A percentile compares a stretch with the other conserved stretches of the same genome.
Conservation (phyloP, 2,329 filamentous ascomycete genomes). For the Passalora sequoiae region DNA sequence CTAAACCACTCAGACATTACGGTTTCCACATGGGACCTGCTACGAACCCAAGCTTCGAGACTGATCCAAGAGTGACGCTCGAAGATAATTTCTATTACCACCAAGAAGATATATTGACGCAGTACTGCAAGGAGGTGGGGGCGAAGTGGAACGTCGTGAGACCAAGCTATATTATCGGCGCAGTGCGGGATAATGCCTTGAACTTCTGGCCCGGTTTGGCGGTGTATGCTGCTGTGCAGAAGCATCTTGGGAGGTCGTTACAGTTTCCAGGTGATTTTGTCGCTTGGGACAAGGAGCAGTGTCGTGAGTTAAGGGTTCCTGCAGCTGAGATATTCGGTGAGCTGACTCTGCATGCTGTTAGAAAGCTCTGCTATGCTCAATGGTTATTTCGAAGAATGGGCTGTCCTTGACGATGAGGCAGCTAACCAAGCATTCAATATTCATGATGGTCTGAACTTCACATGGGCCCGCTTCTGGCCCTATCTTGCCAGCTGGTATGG, state of each 20-base stretch:
- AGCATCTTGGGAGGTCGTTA: constrained; percentile 37
- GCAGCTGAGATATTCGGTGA: background rate
- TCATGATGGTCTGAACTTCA: constrained; percentile 42
- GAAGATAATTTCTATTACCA: constrained; percentile 51
- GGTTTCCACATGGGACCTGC: constrained; percentile 43
- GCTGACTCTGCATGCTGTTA: too few species aligned
- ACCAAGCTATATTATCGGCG: constrained; percentile 46
- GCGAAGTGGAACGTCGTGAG: constrained; percentile 42
- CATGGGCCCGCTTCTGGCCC: constrained; percentile 46
- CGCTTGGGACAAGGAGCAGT: constrained; percentile 42
- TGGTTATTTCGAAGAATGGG: constrained; percentile 47
- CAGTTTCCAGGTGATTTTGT: constrained; percentile 41
- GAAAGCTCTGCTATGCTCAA: constrained; percentile 43
- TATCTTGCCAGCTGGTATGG: constrained; percentile 43
- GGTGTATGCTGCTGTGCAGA: constrained; percentile 45
- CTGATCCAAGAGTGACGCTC: constrained; percentile 40
- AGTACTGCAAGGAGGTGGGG: constrained; percentile 35
- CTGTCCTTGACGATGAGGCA: constrained; percentile 35
- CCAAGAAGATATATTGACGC: constrained; percentile 46
- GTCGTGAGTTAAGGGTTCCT: constrained; percentile 14
- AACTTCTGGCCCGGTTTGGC: constrained; percentile 45
- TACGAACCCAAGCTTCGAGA: constrained; percentile 42
- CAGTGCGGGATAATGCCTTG: constrained; percentile 46
- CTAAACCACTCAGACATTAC: too few species aligned
- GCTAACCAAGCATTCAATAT: constrained; percentile 47